Evolutionary conservation across 2,329 filamentous ascomycete species (phyloP), one percentile per base, ranked within the genome.

Genomic region (Fusarium pseudonygamai): DNA sequence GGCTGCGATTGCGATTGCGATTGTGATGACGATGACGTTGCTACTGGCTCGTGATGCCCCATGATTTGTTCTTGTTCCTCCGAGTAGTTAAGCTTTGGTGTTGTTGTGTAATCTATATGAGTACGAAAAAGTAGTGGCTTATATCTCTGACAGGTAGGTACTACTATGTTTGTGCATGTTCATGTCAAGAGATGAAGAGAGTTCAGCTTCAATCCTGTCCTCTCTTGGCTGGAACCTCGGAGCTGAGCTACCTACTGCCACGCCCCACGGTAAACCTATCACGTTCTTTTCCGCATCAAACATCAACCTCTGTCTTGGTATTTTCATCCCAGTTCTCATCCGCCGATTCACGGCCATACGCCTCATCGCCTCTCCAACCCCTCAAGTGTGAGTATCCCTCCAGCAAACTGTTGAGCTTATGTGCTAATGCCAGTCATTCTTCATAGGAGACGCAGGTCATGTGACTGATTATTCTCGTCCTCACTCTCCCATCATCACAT

Each of bases 261-360:
- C 46, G 37, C 65, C 65, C 65, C 47, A 32, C 28, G 40, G 61
- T 58, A 50, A 34, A 32, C 56, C 46, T 68, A 71, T 56, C 55
- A 61, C 20, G 39, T 59, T 24, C n/a, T 43, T 50, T 67, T 53
- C 61, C 57, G 42, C 32, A 42, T 65, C 49, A 56, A 52, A 53
- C 64, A 52, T 57, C 30, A 68, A 39, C 64, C 40, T 68, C 40
- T 32, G 26, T 61, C 45, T 28, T 7, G n/a, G n/a, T 42, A 59
- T 46, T 64, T 71, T 52, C 67, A 46, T 62, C 50, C 40, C 46
- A 53, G 18, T 43, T 24, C 56, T 18, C 45, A 62, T 69, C 53
- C 42, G 13, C 15, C 30, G 11, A 32, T 26, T 30, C 39, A 47
- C 40, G 13, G 39, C 24, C 12, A 37, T 36, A 62, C 13, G 24